phyloP scores from a whole-genome alignment of 1,284 basidiomycete species.

The Cronartium quercuum region DNA sequence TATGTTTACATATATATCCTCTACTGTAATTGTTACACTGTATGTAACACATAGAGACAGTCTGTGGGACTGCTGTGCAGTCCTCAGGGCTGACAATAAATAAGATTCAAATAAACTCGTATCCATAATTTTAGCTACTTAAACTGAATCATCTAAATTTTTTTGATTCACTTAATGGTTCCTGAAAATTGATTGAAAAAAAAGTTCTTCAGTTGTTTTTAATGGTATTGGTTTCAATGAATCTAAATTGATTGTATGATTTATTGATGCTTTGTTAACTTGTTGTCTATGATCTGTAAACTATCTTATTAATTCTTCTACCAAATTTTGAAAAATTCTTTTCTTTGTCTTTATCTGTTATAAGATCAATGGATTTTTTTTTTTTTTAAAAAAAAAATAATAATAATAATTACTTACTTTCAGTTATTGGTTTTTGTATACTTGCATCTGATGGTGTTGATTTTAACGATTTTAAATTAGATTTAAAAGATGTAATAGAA shows the following conservation, averaged over 20 bases:
- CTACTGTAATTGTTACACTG: too few relatives aligned
- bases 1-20: too few relatives aligned
- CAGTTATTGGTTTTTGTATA: not conserved
- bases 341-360: too few relatives aligned
- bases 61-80: too few relatives aligned
- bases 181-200: conserved; percentile 68
- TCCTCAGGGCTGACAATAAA: too few relatives aligned
- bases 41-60: too few relatives aligned
- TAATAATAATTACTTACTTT: conserved; percentile 21
- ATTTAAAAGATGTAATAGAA: conserved; percentile 15
- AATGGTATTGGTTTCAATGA: conserved; percentile 43
- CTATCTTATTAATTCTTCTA: conserved; percentile 54
- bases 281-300: conserved; percentile 80
- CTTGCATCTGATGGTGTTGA: not conserved
- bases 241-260: conserved; percentile 58
- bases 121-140: conserved; percentile 87
- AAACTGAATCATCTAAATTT: conserved; percentile 67
- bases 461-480: conserved; percentile 1
- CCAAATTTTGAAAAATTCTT: too few relatives aligned
- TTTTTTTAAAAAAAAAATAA: too few relatives aligned
- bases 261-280: conserved; percentile 65
- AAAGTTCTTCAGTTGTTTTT: conserved; percentile 62
- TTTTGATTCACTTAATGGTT: conserved; percentile 62
- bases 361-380: conserved; percentile 51
- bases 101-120: conserved; percentile 94